Base-by-base conservation (phyloP, 345 rosid species). In the Brassica nigra region DNA sequence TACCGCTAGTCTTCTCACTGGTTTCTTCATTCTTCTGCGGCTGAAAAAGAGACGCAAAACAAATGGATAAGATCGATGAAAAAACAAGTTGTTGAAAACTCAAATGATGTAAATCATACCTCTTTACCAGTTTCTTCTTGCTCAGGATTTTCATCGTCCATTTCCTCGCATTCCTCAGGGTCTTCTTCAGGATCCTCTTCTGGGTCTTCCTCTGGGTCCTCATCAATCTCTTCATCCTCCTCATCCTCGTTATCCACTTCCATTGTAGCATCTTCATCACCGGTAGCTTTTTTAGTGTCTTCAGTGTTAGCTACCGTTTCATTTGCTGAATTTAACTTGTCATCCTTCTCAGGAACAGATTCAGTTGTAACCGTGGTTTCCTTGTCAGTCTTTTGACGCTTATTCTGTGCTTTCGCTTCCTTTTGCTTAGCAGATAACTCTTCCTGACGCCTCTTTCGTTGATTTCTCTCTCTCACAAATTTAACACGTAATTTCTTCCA, bases 381-480 rank as follows among this genome's bases (percentile, higher is more conserved):
- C 80, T 89, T 87, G 49, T 80, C 86, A 68, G 84, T 82, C 87
- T 92, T 96, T 10, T 57, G 83, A 74, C 83, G 89, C 85, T 90
- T 95, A 20, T 75, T 30, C 29, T 87, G 71, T 15, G 76, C 70
- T 20, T 81, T 86, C 66, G 78, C 84, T 55, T 82, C 87, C 42
- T 78, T 83, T 66, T 75, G 90, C 77, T 86, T 90, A 71, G 64
- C 83, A 44, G 64, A 76, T 47, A 55, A 76, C 84, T 89, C 97
- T 76, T 83, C 93, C 76, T 85, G 83, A 70, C 81, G 89, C 87
- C 98, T 88, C 85, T 93, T 95, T 14, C 85, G 81, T 85, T 88
- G 86, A 82, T 92, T 95, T 88, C 97, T 87, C 84, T 87, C 88
- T 20, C 71, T 77, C 79, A 89, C 77, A 83, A 93, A 92, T 73